These are phyloP conservation scores for Schoenoplectus triqueter DNA, from an alignment of 202 grass and related monocot species.

Conservation along the genomic window DNA sequence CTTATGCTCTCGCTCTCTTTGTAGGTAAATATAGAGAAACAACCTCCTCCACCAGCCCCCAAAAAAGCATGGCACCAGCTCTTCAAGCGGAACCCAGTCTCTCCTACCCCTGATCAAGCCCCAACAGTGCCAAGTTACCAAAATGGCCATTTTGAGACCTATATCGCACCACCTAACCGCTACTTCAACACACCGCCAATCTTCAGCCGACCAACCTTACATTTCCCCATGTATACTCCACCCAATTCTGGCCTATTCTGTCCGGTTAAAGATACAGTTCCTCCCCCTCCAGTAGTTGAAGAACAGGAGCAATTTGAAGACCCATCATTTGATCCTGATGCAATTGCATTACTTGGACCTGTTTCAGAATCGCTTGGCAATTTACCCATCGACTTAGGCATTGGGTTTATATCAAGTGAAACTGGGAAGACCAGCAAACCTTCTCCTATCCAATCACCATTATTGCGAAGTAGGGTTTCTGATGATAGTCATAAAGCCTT, in stretches of 20 bases:
- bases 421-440: slow-evolving; percentile 57
- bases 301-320: slow-evolving; percentile 87
- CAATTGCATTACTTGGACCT: slow-evolving; percentile 72
- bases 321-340: slow-evolving; percentile 82
- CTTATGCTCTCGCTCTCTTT: slow-evolving; percentile 30
- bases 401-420: slow-evolving; percentile 51
- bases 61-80: slow-evolving; percentile 96
- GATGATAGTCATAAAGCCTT: slow-evolving; percentile 56
- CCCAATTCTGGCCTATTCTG: slow-evolving; percentile 51
- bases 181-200: slow-evolving; percentile 33
- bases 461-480: slow-evolving; percentile 51
- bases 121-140: slow-evolving; percentile 47
- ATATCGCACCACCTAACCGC: slow-evolving; percentile 31
- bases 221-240: slow-evolving; percentile 59
- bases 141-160: slow-evolving; percentile 46
- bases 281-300: slow-evolving; percentile 46
- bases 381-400: slow-evolving; percentile 60
- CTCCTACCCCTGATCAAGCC: slow-evolving; percentile 63
- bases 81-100: slow-evolving; percentile 69
- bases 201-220: slow-evolving; percentile 51
- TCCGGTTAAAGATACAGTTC: slow-evolving; percentile 49
- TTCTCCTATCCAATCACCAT: slow-evolving; percentile 84
- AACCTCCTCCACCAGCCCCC: slow-evolving; percentile 47
- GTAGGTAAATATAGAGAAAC: slow-evolving; percentile 69
- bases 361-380: slow-evolving; percentile 76